Evolutionary conservation across 208 protist genomes (phyloP).

Genomic region (Trypanosoma theileri): DNA sequence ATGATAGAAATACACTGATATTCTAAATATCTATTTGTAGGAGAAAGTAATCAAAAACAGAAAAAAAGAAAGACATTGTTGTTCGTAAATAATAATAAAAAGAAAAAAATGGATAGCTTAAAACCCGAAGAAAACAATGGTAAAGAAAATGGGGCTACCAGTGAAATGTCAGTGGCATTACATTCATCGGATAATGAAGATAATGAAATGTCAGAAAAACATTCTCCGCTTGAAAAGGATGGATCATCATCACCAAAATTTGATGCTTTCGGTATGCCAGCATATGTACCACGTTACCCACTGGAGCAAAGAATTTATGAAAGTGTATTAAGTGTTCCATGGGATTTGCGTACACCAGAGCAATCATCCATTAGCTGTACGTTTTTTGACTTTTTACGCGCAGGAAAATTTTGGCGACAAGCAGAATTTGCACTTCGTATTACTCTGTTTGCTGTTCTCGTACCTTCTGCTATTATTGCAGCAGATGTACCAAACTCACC

Average conservation of each 20-base stretch:
- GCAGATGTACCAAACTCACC: slow-evolving; percentile 43
- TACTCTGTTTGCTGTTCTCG: slow-evolving; percentile 58
- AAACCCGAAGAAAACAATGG: neutral
- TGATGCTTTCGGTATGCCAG: slow-evolving; percentile 69
- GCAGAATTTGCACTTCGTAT: slow-evolving; percentile 78
- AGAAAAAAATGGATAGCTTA: too few species aligned
- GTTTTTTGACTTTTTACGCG: slow-evolving; percentile 66
- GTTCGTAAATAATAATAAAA: neutral
- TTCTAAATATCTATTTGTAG: neutral
- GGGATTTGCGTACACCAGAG: slow-evolving; percentile 48
- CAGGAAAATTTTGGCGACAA: slow-evolving; percentile 74
- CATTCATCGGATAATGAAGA: neutral
- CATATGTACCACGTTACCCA: slow-evolving; percentile 54
- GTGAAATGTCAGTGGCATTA: neutral
- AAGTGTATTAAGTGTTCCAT: slow-evolving; percentile 61
- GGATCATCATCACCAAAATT: slow-evolving; percentile 40
- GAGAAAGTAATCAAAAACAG: slow-evolving; percentile 10
- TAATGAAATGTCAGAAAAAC: neutral
- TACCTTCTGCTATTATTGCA: slow-evolving; percentile 66
- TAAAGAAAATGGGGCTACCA: neutral
- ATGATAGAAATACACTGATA: too few species aligned
- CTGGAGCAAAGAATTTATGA: slow-evolving; percentile 10
- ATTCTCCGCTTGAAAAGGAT: slow-evolving; percentile 14
- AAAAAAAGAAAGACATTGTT: slow-evolving; percentile 3
- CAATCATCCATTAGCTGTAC: slow-evolving; percentile 26